phyloP scores from a whole-genome alignment of 1,284 basidiomycete species.

The Apiotrichum sp. region DNA sequence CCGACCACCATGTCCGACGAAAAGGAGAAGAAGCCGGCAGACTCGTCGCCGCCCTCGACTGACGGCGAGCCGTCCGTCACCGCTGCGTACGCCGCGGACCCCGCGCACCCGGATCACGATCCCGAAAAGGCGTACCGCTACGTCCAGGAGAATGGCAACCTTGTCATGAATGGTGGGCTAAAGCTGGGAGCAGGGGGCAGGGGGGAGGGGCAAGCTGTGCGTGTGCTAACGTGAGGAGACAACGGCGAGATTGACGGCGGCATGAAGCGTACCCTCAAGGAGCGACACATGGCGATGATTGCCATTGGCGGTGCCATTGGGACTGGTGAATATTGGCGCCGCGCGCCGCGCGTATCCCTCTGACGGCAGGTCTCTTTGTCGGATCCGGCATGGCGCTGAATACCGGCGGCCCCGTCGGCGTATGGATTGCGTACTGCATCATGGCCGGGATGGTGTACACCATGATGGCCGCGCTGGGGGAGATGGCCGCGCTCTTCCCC shows the following conservation, averaged over 20 bases:
- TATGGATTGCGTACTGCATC: constrained; percentile 40
- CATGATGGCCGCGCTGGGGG: constrained; percentile 45
- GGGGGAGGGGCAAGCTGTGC: too few relatives aligned
- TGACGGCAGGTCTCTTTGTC: constrained; percentile 43
- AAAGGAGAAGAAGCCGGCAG: not conserved
- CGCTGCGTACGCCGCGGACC: not conserved
- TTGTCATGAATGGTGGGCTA: not conserved
- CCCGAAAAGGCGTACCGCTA: constrained; percentile 3
- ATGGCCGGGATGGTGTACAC: constrained; percentile 40
- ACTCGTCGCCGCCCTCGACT: not conserved
- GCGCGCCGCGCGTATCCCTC: not conserved
- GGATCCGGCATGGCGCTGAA: constrained; percentile 49
- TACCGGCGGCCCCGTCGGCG: constrained; percentile 49
- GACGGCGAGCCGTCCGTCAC: not conserved
- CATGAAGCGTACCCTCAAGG: constrained; percentile 32
- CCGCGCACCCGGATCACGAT: not conserved
- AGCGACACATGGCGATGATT: constrained; percentile 47
- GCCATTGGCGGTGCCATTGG: constrained; percentile 48
- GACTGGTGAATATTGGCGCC: constrained; percentile 16
- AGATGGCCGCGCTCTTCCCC: constrained; percentile 47
- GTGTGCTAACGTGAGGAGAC: not conserved
- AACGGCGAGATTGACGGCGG: constrained; percentile 13
- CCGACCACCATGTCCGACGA: not conserved
- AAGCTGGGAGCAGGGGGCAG: too few relatives aligned
- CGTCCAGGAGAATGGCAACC: not conserved